These are phyloP conservation scores for Draba incana DNA, from an alignment of 345 rosid genomes.

Conservation along the genomic window DNA sequence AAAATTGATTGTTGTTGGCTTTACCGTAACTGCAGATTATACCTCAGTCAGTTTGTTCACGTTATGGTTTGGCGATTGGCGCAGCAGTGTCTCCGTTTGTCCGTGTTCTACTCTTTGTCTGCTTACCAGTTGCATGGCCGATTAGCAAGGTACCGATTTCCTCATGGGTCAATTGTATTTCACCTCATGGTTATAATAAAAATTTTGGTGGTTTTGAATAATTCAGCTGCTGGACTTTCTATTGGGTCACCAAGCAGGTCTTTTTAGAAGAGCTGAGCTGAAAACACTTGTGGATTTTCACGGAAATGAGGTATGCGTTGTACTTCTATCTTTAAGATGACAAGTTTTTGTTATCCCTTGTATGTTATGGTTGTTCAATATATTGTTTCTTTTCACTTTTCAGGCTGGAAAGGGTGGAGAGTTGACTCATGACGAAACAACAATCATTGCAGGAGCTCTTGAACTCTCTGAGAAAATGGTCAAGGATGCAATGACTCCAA, in stretches of 20 bases:
- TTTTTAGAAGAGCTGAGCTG: slow-evolving; percentile 98
- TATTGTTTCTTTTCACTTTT: slow-evolving; percentile 38
- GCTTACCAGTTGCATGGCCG: slow-evolving; percentile 92
- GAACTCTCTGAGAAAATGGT: slow-evolving; percentile 87
- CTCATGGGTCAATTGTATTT: not conserved
- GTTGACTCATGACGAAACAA: slow-evolving; percentile 94
- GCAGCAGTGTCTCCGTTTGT: slow-evolving; percentile 87
- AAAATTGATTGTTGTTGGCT: slow-evolving; percentile 18
- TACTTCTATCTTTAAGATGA: slow-evolving; percentile 23
- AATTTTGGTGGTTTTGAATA: not conserved
- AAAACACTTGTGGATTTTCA: slow-evolving; percentile 94
- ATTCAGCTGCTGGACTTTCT: slow-evolving; percentile 79
- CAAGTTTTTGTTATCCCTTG: slow-evolving; percentile 12
- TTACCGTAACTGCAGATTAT: slow-evolving; percentile 62
- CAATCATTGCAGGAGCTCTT: slow-evolving; percentile 98
- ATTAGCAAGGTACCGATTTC: slow-evolving; percentile 79
- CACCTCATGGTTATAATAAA: not conserved
- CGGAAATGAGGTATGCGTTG: slow-evolving; percentile 81
- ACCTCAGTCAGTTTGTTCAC: slow-evolving; percentile 92
- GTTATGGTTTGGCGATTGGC: slow-evolving; percentile 94
- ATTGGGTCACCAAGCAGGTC: slow-evolving; percentile 86
- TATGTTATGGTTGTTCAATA: not conserved
- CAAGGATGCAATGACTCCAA: slow-evolving; percentile 89
- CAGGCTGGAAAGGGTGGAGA: slow-evolving; percentile 99
- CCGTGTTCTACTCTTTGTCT: slow-evolving; percentile 82